Evolutionary conservation across 2,329 filamentous ascomycete genomes (phyloP).

Genomic region (Arthrobotrys iridis): DNA sequence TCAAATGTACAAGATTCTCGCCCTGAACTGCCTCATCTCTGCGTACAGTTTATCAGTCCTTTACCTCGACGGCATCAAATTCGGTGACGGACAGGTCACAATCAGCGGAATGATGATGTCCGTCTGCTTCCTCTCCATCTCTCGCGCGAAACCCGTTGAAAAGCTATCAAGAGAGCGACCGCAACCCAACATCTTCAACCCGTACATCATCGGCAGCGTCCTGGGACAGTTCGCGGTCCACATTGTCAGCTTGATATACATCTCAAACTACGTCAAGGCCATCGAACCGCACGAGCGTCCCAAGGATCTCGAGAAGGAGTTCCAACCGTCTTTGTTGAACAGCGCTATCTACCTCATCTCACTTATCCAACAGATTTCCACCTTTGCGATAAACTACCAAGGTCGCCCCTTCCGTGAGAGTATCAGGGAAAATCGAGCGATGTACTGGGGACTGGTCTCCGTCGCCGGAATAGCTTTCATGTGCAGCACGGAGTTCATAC

Average conservation of each 20-base stretch:
- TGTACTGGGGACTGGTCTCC: conserved; percentile 95
- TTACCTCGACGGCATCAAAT: conserved; percentile 98
- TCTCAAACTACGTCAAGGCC: conserved; percentile 85
- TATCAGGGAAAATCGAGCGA: conserved; percentile 92
- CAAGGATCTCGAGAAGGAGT: conserved; percentile 92
- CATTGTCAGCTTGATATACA: conserved; percentile 91
- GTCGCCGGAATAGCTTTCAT: conserved; percentile 91
- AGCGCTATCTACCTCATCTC: conserved; percentile 96
- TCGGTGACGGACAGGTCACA: conserved; percentile 96
- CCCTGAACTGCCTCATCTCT: conserved; percentile 95
- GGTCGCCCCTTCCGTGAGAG: conserved; percentile 96
- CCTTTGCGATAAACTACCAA: conserved; percentile 99
- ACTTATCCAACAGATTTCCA: conserved; percentile 98
- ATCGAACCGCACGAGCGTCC: conserved; percentile 75
- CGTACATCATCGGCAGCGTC: conserved; percentile 97
- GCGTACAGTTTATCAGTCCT: conserved; percentile 96
- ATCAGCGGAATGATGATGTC: conserved; percentile 99
- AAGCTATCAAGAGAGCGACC: conserved; percentile 94
- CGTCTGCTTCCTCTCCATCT: conserved; percentile 98
- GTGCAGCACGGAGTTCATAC: conserved; percentile 93
- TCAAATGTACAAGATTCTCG: conserved; percentile 99
- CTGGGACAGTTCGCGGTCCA: conserved; percentile 97
- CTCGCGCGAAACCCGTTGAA: conserved; percentile 95
- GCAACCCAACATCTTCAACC: conserved; percentile 98
- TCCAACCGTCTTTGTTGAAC: conserved; percentile 91